These are phyloP conservation scores for Botryotinia narcissicola DNA, from an alignment of 2,329 filamentous ascomycete genomes.

Conservation along the genomic window DNA sequence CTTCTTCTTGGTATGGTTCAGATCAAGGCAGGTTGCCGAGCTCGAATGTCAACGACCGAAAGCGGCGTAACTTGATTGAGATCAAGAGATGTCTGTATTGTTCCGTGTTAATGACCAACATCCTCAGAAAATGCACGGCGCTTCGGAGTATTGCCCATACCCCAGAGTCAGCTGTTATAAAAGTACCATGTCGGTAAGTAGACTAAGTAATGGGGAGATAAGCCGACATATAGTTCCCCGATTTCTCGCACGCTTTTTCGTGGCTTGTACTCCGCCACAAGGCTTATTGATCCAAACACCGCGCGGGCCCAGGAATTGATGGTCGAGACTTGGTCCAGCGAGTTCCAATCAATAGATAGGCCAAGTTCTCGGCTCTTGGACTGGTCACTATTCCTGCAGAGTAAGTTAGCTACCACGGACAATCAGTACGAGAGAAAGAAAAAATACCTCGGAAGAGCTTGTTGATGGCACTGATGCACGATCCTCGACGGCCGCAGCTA, in stretches of 20 bases:
- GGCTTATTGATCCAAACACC: neutral
- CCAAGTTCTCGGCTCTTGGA: neutral
- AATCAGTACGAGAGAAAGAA: neutral
- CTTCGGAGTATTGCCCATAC: neutral
- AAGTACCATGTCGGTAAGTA: neutral
- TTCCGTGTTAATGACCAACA: neutral
- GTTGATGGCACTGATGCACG: slow-evolving; percentile 67
- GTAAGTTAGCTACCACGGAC: neutral
- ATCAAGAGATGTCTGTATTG: neutral
- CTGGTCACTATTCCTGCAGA: neutral
- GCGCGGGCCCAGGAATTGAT: neutral
- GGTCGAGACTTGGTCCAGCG: neutral
- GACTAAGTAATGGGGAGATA: neutral
- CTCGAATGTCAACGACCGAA: neutral
- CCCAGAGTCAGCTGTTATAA: neutral
- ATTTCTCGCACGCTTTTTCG: neutral
- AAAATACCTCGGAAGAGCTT: slow-evolving; percentile 49
- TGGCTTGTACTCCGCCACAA: neutral
- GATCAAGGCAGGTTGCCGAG: neutral
- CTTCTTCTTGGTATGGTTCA: neutral
- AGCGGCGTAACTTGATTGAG: neutral
- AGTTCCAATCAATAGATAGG: neutral
- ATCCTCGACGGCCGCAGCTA: slow-evolving; percentile 69
- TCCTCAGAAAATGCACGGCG: neutral
- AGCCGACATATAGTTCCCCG: neutral